Evolutionary conservation across 257 asterid species (phyloP), one percentile per base, ranked within the genome.

Genomic region (Capsicum chinense): DNA sequence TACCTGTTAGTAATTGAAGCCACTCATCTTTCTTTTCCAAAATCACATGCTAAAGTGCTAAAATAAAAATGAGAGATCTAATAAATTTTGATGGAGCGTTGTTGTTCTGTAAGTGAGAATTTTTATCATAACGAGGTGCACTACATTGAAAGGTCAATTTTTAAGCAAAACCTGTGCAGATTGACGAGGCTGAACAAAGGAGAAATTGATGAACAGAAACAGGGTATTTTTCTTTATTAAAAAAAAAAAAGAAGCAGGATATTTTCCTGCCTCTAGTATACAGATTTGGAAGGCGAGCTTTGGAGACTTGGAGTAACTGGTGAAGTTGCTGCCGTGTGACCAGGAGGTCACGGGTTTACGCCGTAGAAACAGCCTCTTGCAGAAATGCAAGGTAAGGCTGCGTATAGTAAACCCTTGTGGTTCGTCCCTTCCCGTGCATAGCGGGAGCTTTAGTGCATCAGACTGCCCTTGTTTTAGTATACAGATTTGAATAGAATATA

Each of bases 1-100:
- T 52, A 12, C 63, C 81, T 76, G 81, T 21, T 52, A 56, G 48
- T 52, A 52, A 54, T 76, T 52, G 63, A 76, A 76, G 81, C 81
- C 81, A 26, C 63, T 76, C 63, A 26, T 76, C 48, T 9, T 76
- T 14, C 63, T 52, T 76, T 76, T 19, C n/a, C 26, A 33, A 21
- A 76, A 76, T 52, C 8, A 76, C n/a, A 6, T 54, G 47, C 81
- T 26, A 14, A 3, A 76, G 47, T 4, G 10, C 44, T 74, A 50
- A 74, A 74, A 74, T 13, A 13, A 50, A 48, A 73, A n/a, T 9
- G 42, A 50, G 81, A 74, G 80, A 21, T 50, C 44, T 74, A 74
- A 74, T 50, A 74, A 73, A 48, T 48, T 21, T 74, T 74, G 60
- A 13, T 74, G 62, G 81, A 74, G 81, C 17, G 16, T 33, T 50